Conservation (phyloP, 139 green algal genomes). For the Eudorina sp. region DNA sequence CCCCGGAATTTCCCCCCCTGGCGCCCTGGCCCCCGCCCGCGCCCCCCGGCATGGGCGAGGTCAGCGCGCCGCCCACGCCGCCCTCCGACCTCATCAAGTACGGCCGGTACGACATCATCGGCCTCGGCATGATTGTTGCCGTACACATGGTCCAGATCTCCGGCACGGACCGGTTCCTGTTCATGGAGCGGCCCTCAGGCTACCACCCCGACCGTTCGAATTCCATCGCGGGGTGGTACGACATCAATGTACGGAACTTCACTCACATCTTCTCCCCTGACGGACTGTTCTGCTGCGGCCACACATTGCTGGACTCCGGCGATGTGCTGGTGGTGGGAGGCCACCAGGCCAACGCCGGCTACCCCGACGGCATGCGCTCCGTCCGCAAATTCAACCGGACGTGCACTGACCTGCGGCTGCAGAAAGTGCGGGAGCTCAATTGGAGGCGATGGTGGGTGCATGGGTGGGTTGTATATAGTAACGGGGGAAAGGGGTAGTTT, state of each 20-base stretch:
- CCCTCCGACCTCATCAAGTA: background rate
- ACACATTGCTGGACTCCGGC: conserved; percentile 33
- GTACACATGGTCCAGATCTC: conserved; percentile 58
- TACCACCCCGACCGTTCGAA: conserved; percentile 34
- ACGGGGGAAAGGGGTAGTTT: no score
- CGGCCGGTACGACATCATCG: background rate
- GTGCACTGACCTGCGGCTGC: conserved; percentile 3
- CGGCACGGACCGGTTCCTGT: conserved; percentile 52
- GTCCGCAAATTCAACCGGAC: conserved; percentile 28
- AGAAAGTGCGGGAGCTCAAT: conserved; percentile 16
- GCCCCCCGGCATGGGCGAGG: background rate
- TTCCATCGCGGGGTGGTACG: conserved; percentile 41
- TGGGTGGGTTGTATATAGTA: no score
- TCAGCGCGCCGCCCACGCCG: background rate
- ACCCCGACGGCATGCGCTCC: conserved; percentile 25
- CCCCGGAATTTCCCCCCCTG: background rate
- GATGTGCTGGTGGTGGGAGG: conserved; percentile 51
- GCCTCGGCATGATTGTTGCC: conserved; percentile 48
- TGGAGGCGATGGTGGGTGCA: conserved; percentile 37
- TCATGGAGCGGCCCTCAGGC: conserved; percentile 61
- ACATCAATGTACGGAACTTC: conserved; percentile 2
- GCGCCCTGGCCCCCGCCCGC: background rate
- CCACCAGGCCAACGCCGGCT: conserved; percentile 46
- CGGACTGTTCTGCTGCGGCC: conserved; percentile 56
- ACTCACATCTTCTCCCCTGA: conserved; percentile 43